phyloP scores from a whole-genome alignment of 192 early-diverging fungal species.

The Dimargaris xerosporica region DNA sequence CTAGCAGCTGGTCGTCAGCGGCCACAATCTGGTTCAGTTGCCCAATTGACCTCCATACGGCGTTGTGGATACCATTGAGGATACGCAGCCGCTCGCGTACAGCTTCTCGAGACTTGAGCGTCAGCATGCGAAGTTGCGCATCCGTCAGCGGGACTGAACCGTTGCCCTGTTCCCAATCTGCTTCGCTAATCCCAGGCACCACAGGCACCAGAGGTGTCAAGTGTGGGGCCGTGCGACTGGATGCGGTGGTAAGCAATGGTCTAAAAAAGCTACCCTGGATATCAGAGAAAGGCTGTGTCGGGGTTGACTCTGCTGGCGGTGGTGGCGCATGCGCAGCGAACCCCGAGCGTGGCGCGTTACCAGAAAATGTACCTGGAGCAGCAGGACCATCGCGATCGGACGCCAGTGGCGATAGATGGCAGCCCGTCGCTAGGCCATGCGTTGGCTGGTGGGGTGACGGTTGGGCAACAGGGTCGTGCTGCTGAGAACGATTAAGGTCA shows the following conservation, averaged over 20 bases:
- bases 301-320: neutral
- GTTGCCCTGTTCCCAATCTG: neutral
- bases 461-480: too few species aligned
- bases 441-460: too few species aligned
- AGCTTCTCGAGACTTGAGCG: neutral
- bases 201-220: constrained; percentile 9
- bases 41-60: constrained; percentile 1
- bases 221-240: too few species aligned
- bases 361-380: too few species aligned
- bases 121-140: neutral
- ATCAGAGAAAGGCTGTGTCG: neutral
- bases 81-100: constrained; percentile 1
- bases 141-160: neutral
- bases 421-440: too few species aligned
- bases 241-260: too few species aligned
- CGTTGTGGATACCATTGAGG: constrained; percentile 1
- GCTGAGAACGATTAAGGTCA: too few species aligned
- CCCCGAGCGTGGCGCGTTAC: too few species aligned
- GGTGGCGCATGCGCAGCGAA: neutral
- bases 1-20: constrained; percentile 9
- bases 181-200: neutral
- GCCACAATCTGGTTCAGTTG: constrained; percentile 10
- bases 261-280: neutral
- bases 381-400: too few species aligned
- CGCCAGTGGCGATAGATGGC: too few species aligned